Percentiles rank a stretch among this genome's conserved stretches.
These are phyloP conservation scores for Brassica cretica DNA, from an alignment of 345 rosid genomes.

Conservation along the genomic window DNA sequence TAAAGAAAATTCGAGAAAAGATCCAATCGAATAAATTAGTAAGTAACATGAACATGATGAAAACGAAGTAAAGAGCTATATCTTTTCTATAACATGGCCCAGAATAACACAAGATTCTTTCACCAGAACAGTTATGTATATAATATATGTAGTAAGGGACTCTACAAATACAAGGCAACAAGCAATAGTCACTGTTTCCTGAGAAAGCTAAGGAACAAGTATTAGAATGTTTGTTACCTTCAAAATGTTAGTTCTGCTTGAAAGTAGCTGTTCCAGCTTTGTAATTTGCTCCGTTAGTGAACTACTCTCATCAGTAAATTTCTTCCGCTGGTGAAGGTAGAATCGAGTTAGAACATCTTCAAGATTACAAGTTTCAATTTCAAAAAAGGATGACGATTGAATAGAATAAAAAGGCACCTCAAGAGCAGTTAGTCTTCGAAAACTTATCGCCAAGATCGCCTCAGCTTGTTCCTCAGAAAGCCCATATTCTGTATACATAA, in stretches of 20 bases:
- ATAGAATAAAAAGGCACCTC: constrained; percentile 54
- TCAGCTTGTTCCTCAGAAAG: constrained; percentile 93
- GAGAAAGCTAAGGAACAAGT: constrained; percentile 1
- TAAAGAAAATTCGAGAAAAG: constrained; percentile 28
- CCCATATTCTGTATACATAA: constrained; percentile 53
- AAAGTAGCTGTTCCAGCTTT: constrained; percentile 66
- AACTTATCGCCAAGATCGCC: constrained; percentile 78
- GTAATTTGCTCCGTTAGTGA: constrained; percentile 66
- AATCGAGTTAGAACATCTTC: constrained; percentile 11
- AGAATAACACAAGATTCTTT: constrained; percentile 6
- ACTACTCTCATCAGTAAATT: constrained; percentile 68
- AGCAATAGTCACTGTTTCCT: not conserved
- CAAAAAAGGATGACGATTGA: not conserved
- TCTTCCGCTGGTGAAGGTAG: constrained; percentile 55
- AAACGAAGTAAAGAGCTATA: not conserved
- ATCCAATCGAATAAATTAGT: not conserved
- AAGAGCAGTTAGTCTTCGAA: constrained; percentile 75
- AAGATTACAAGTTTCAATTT: not conserved
- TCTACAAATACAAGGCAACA: constrained; percentile 9
- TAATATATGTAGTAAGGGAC: not conserved
- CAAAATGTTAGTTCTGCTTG: constrained; percentile 71
- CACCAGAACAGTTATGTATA: not conserved
- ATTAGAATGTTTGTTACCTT: constrained; percentile 52
- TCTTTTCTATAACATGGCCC: not conserved
- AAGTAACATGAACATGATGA: constrained; percentile 8